Evolutionary conservation across 306 rosid species (phyloP), one percentile per base, ranked within the genome.

Genomic region (Vigna angularis): DNA sequence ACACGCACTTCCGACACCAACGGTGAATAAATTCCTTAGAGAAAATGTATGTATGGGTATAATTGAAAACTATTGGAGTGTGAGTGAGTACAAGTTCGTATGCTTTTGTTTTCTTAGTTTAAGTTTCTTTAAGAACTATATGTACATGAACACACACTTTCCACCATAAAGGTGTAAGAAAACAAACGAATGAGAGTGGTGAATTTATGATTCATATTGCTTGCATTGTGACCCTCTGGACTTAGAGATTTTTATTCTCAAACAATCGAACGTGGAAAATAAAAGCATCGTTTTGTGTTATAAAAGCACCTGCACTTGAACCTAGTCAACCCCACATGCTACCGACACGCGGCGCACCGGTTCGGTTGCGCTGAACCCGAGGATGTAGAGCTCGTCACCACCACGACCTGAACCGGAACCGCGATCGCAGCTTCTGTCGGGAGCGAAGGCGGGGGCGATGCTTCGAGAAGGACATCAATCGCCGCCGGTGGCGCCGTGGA

Each of bases 301-400:
- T 20, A n/a, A n/a, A n/a, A 96, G 32, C 98, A 93, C 86, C 77
- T 87, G 74, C 98, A 93, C 86, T 73, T 82, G 81, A 93, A 93
- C 38, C 96, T 96, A n/a, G 88, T 88, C 84, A 91, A 42, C 30
- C 98, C 96, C 81, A 89, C 93, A 64, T 92, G 89, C 52, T 88
- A 89, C 49, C 90, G 55, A 73, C 98, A 93, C 9, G 79, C 12
- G n/a, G 77, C 53, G 38, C 98, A 93, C 55, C 98, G 66, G 66
- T 77, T 89, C 75, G 94, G 86, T 28, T 67, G 88, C 38, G 42
- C 76, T 28, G 66, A 4, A 17, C 69, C 42, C 6, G 6, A 30
- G 28, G 24, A 26, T 15, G 73, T 47, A 22, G 49, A 42, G 36
- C 18, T 76, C 44, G 66, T 16, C 40, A 47, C 22, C 16, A 34